Conservation (phyloP, 1,284 basidiomycete species). For the Exobasidium rhododendri region DNA sequence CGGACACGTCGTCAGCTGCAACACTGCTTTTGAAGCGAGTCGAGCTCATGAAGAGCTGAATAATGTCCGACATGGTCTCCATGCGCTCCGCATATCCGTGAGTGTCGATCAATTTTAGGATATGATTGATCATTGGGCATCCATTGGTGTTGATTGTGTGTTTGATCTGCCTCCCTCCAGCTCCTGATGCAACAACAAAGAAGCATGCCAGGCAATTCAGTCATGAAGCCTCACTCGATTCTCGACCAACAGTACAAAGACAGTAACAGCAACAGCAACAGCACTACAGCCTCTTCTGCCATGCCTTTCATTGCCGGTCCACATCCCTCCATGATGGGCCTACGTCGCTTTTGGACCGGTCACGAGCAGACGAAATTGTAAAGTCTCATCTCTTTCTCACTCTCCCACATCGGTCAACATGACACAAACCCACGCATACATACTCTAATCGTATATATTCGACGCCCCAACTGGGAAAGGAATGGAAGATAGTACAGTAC, state of each 20-base stretch:
- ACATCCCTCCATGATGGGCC: conserved; percentile 7
- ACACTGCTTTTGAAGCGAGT: conserved; percentile 30
- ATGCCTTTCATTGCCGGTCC: not conserved
- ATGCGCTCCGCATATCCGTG: conserved; percentile 36
- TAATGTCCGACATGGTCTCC: conserved; percentile 30
- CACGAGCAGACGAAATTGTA: conserved; percentile 19
- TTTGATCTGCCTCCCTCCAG: conserved; percentile 14
- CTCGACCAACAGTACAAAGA: not conserved
- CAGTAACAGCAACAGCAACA: not conserved
- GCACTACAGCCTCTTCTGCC: not conserved
- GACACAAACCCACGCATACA: too few relatives aligned
- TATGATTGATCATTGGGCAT: too few relatives aligned
- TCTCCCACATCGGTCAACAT: too few relatives aligned
- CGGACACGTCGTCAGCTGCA: conserved; percentile 26
- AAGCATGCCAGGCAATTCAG: not conserved
- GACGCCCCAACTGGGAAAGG: too few relatives aligned
- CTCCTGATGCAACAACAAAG: conserved; percentile 10
- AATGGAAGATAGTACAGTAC: too few relatives aligned
- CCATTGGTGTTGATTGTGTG: too few relatives aligned
- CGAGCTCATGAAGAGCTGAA: conserved; percentile 35
- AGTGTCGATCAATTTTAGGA: too few relatives aligned
- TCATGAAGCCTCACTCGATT: not conserved
- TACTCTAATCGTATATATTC: too few relatives aligned
- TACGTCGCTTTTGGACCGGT: conserved; percentile 19
- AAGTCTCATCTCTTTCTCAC: conserved; percentile 3